Evolutionary conservation across 2,329 filamentous ascomycete species (phyloP).

Genomic region (Calonectria pteridis): DNA sequence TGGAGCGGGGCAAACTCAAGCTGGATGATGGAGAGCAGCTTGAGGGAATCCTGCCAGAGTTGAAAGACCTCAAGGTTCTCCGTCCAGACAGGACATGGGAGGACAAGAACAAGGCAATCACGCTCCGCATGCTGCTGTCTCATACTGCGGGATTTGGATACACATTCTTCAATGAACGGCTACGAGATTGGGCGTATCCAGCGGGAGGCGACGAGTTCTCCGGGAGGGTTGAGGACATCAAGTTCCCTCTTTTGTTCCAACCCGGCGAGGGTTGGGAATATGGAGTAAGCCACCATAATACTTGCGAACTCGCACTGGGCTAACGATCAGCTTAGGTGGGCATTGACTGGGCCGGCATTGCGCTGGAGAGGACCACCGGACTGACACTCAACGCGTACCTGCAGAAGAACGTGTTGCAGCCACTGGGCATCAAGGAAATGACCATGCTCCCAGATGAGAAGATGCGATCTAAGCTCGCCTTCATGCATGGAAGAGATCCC

Average conservation of each 20-base stretch:
- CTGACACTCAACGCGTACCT: conserved; percentile 62
- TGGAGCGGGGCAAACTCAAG: conserved; percentile 61
- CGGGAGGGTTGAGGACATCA: conserved; percentile 63
- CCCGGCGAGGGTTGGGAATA: conserved; percentile 74
- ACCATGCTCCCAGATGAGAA: conserved; percentile 67
- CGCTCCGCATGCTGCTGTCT: conserved; percentile 67
- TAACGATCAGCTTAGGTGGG: conserved; percentile 51
- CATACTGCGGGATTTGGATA: conserved; percentile 71
- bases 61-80: conserved; percentile 60
- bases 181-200: conserved; percentile 62
- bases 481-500: conserved; percentile 66
- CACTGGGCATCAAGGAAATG: conserved; percentile 62
- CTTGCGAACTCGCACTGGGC: neutral
- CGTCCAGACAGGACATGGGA: conserved; percentile 52
- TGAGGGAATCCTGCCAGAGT: conserved; percentile 62
- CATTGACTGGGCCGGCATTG: conserved; percentile 67
- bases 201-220: conserved; percentile 70
- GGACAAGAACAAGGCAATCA: conserved; percentile 63
- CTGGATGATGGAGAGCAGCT: conserved; percentile 62
- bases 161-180: conserved; percentile 63
- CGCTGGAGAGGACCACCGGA: conserved; percentile 59
- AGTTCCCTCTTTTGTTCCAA: conserved; percentile 70
- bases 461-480: conserved; percentile 67
- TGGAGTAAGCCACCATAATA: conserved; percentile 55
- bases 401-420: conserved; percentile 60